Evolutionary conservation across 176 grass and related monocot species (phyloP).

Genomic region (Eleusine indica): DNA sequence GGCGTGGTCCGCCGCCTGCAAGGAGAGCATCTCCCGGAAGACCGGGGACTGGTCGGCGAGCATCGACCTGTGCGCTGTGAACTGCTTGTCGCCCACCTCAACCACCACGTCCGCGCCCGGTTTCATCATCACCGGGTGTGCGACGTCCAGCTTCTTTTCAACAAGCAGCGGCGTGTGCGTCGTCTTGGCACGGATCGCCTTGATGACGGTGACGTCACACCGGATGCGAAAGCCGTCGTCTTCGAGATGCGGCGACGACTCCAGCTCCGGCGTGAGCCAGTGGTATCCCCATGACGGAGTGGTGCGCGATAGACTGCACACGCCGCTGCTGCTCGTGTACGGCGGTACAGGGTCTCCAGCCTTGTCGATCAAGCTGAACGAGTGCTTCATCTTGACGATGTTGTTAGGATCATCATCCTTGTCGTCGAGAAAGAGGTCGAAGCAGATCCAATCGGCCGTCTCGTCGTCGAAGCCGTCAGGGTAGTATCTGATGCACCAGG

Average conservation of each 20-base stretch:
- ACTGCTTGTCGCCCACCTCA: slow-evolving; percentile 25
- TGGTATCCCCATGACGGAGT: background rate
- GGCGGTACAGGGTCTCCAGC: too few relatives aligned
- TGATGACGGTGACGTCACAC: background rate
- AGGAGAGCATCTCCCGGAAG: slow-evolving; percentile 28
- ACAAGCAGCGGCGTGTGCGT: background rate
- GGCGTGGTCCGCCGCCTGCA: slow-evolving; percentile 3
- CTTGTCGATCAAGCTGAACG: background rate
- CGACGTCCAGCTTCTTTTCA: slow-evolving; percentile 25
- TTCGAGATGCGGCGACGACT: background rate
- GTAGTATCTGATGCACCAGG: background rate
- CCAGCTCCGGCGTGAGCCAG: background rate
- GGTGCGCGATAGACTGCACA: background rate
- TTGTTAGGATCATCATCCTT: background rate
- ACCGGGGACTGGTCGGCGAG: slow-evolving; percentile 44
- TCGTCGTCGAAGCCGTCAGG: background rate
- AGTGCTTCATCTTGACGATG: background rate
- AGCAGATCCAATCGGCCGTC: background rate
- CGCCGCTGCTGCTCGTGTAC: background rate
- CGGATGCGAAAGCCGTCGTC: background rate
- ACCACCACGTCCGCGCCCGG: slow-evolving; percentile 25
- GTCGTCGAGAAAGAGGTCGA: background rate
- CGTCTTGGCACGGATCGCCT: background rate
- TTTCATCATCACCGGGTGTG: background rate
- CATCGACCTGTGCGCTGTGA: slow-evolving; percentile 29